Base-by-base conservation (phyloP, 1,284 basidiomycete genomes). In the Trametes pubescens region DNA sequence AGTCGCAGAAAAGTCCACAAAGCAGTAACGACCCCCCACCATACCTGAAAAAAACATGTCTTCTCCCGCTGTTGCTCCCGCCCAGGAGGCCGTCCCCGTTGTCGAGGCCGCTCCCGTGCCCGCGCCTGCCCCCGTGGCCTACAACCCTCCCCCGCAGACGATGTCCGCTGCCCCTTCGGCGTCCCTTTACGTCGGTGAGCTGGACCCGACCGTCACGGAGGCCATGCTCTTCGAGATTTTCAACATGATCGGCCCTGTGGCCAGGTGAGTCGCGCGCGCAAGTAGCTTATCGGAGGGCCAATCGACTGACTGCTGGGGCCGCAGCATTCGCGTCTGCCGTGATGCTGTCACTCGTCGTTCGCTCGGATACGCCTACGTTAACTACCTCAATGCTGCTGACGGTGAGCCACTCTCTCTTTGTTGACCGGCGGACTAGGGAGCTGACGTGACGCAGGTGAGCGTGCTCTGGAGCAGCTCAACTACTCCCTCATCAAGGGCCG, bases 161-260 rank as follows among this genome's bases (percentile, higher is more conserved):
- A 81, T 87, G 65, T 82, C 90, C 63, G 84, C 90, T 63, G 84
- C 91, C 64, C 91, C 92, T 49, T 94, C 92, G 64, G 94, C 96
- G 43, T 98, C 95, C 66, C 93, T 99, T 75, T 99, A 99, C 82
- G 98, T 99, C 69, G 98, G 98, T 70, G 98, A 99, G 85, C 92
- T 99, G 73, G 98, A 99, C 82, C 91, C 93, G 71, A 92, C 93
- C 70, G 97, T 99, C 79, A 96, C 96, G 57, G 98, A 99, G 86
- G 97, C 98, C 67, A 99, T 99, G 94, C 88, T 99, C 65, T 99
- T 99, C 77, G 98, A 99, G 86, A 99, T 99, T 79, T 99, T 99
- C 87, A 98, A 97, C 81, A 98, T 99, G 95, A 95, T 99, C 80
- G 98, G 98, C 64, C 96, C 97, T 62, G 98, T 99, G 70, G 96